These are phyloP conservation scores for Pseudoperonospora humuli DNA, from an alignment of 352 stramenopile species.

Conservation along the genomic window DNA sequence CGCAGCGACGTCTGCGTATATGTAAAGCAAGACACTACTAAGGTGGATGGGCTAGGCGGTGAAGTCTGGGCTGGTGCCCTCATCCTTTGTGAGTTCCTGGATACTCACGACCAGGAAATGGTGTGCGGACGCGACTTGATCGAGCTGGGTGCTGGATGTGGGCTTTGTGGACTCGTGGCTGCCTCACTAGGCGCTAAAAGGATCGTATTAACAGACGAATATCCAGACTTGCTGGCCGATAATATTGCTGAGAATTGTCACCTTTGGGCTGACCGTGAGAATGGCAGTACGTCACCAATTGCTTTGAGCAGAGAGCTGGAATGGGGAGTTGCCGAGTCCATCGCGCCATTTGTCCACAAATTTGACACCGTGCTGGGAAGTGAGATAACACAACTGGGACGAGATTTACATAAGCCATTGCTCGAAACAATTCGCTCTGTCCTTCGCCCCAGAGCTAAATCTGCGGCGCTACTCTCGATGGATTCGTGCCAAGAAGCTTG, in stretches of 20 bases:
- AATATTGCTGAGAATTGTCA: constrained; percentile 37
- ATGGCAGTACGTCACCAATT: background rate
- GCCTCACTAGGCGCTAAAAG: constrained; percentile 26
- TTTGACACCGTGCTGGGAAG: constrained; percentile 57
- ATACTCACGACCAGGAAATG: constrained; percentile 18
- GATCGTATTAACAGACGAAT: constrained; percentile 46
- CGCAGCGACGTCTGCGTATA: constrained; percentile 16
- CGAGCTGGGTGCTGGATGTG: constrained; percentile 52
- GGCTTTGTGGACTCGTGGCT: constrained; percentile 42
- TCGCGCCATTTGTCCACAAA: constrained; percentile 22
- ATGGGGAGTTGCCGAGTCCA: constrained; percentile 23
- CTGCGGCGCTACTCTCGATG: constrained; percentile 47
- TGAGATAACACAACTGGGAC: constrained; percentile 50
- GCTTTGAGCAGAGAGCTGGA: constrained; percentile 28
- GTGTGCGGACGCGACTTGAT: constrained; percentile 30
- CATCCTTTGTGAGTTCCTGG: constrained; percentile 43
- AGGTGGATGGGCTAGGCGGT: constrained; percentile 45
- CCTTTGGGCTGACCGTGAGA: constrained; percentile 18
- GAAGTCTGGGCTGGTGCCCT: constrained; percentile 55
- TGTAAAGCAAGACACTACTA: constrained; percentile 45
- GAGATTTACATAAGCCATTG: constrained; percentile 30
- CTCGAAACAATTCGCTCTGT: constrained; percentile 34
- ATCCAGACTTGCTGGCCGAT: constrained; percentile 35
- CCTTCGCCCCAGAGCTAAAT: constrained; percentile 17
- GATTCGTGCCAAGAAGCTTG: constrained; percentile 35